A percentile compares a stretch with the other conserved stretches of the same genome.
These are phyloP conservation scores for Schwanniomyces etchellsii DNA, from an alignment of 1,139 yeast species.

Conservation along the genomic window DNA sequence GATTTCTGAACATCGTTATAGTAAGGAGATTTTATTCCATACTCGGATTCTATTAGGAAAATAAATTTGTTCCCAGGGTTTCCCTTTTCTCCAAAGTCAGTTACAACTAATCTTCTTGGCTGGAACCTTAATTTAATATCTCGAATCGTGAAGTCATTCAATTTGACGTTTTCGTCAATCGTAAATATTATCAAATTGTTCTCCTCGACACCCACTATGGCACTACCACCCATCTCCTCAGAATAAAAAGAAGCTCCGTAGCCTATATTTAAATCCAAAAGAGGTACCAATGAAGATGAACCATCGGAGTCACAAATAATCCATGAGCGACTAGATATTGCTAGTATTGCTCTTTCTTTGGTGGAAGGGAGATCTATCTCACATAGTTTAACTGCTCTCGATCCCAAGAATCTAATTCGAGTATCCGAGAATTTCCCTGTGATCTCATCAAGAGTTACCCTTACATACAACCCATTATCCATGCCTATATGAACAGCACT, in stretches of 20 bases:
- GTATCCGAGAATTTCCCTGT: conserved; percentile 67
- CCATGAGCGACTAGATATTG: conserved; percentile 43
- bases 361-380: conserved; percentile 16
- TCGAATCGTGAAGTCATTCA: conserved; percentile 33
- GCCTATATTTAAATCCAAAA: conserved; percentile 24
- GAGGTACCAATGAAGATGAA: conserved; percentile 42
- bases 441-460: conserved; percentile 50
- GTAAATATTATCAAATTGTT: conserved; percentile 55
- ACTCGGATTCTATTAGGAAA: conserved; percentile 45
- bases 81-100: conserved; percentile 12
- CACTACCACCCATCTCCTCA: conserved; percentile 54
- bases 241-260: conserved; percentile 52
- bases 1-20: conserved; percentile 1
- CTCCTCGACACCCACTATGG: conserved; percentile 60
- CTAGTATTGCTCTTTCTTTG: conserved; percentile 24
- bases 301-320: conserved; percentile 25
- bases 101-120: conserved; percentile 43
- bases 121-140: conserved; percentile 42
- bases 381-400: conserved; percentile 54
- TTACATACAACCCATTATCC: conserved; percentile 73
- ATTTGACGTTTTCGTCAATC: conserved; percentile 34
- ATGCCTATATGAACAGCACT: conserved; percentile 66
- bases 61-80: conserved; percentile 10
- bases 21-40: conserved; percentile 29
- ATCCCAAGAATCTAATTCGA: conserved; percentile 70